Conservation (phyloP, 768 basidiomycete genomes). For the Termitomyces sp. region DNA sequence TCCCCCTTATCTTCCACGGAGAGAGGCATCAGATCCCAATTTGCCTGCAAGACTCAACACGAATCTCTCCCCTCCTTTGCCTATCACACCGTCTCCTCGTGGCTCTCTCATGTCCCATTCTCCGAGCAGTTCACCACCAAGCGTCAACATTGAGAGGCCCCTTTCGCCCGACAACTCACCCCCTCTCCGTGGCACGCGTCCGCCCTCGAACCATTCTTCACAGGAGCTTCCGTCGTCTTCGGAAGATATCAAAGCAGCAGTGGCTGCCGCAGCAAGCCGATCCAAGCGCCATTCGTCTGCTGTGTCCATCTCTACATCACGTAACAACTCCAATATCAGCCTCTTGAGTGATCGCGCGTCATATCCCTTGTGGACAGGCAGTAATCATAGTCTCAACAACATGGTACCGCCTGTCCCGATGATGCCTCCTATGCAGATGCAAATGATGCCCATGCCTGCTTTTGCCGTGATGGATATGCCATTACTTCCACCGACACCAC, state of each 20-base stretch:
- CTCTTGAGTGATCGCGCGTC: constrained; percentile 22
- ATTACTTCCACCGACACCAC: constrained; percentile 65
- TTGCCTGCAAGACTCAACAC: constrained; percentile 23
- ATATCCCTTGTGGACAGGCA: constrained; percentile 35
- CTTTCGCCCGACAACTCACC: constrained; percentile 21
- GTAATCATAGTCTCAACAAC: constrained; percentile 29
- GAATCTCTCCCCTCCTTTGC: constrained; percentile 21
- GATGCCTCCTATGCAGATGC: constrained; percentile 24
- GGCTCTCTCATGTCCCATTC: constrained; percentile 23
- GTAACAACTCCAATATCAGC: constrained; percentile 21
- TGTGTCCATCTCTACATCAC: constrained; percentile 24
- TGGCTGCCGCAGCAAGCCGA: constrained; percentile 26
- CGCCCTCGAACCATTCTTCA: constrained; percentile 51
- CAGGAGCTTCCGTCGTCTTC: constrained; percentile 44
- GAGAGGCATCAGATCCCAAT: constrained; percentile 41
- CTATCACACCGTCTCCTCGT: constrained; percentile 25
- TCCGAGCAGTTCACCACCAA: constrained; percentile 47
- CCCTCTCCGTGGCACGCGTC: constrained; percentile 34
- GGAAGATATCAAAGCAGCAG: constrained; percentile 43
- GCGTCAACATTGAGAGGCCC: constrained; percentile 26
- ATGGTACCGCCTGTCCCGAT: constrained; percentile 27
- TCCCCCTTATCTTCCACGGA: constrained; percentile 28
- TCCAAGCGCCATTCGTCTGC: constrained; percentile 37
- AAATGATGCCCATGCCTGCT: constrained; percentile 35
- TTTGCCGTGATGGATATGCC: constrained; percentile 54